Evolutionary conservation across 2,329 filamentous ascomycete species (phyloP).

Genomic region (Sordariomycetes sp.): DNA sequence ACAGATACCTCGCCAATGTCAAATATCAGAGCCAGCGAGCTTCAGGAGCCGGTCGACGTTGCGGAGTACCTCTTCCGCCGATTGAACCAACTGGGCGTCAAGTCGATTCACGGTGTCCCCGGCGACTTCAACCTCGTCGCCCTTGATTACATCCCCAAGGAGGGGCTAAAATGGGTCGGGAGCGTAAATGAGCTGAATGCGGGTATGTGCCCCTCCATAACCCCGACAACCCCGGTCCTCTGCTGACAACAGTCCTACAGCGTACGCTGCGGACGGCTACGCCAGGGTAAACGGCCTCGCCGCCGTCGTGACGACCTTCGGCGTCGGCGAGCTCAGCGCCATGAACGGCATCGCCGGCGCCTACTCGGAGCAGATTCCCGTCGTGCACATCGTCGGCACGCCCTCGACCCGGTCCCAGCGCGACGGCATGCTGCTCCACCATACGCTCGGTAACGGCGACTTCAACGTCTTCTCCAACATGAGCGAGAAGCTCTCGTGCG

Average conservation of each 20-base stretch:
- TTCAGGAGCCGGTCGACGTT: conserved; percentile 41
- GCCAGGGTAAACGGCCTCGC: conserved; percentile 58
- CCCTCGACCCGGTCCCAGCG: conserved; percentile 33
- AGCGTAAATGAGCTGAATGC: conserved; percentile 65
- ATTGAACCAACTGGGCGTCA: conserved; percentile 48
- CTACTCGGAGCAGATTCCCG: conserved; percentile 57
- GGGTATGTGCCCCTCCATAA: conserved; percentile 27
- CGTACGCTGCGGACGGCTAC: conserved; percentile 72
- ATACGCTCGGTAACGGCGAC: conserved; percentile 65
- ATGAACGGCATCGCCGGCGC: conserved; percentile 64
- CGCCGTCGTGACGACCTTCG: conserved; percentile 63
- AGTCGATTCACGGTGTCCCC: conserved; percentile 55
- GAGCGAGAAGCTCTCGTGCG: conserved; percentile 58
- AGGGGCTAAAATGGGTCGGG: conserved; percentile 49
- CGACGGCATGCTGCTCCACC: conserved; percentile 40
- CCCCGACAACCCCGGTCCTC: background rate
- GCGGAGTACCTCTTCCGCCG: conserved; percentile 56
- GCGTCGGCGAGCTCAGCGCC: conserved; percentile 61
- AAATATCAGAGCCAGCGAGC: conserved; percentile 7
- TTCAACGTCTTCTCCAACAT: conserved; percentile 76
- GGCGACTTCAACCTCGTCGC: conserved; percentile 61
- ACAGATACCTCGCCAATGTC: background rate
- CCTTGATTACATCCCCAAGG: conserved; percentile 50
- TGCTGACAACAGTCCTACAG: conserved; percentile 19
- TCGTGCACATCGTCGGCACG: conserved; percentile 54